A percentile compares a stretch with the other conserved stretches of the same genome.
phyloP scores from a whole-genome alignment of 306 rosid species.

The Rosa persica region DNA sequence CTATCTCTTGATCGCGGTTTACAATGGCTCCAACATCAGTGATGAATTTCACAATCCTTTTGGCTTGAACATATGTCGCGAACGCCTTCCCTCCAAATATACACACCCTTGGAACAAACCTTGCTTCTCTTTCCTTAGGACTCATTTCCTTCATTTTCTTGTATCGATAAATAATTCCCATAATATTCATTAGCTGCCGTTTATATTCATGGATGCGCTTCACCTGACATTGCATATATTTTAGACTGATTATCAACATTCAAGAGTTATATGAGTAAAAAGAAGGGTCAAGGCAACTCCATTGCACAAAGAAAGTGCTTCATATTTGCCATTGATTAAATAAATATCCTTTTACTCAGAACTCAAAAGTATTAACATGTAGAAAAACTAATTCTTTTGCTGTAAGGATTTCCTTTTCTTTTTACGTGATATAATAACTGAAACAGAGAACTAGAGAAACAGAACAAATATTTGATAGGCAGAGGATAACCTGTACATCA shows the following conservation, averaged over 20 bases:
- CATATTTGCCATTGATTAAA: not conserved
- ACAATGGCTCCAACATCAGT: slow-evolving; percentile 89
- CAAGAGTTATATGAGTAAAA: not conserved
- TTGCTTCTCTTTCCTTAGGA: slow-evolving; percentile 59
- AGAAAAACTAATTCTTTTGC: not conserved
- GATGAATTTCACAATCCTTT: slow-evolving; percentile 96
- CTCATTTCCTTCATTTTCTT: slow-evolving; percentile 97
- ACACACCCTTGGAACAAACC: slow-evolving; percentile 89
- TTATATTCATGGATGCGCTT: slow-evolving; percentile 98
- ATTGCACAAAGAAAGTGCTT: not conserved
- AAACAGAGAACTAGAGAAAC: not conserved
- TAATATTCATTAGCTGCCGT: slow-evolving; percentile 76
- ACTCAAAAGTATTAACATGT: not conserved
- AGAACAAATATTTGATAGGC: not conserved
- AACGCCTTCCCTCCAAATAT: slow-evolving; percentile 97
- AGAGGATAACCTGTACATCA: slow-evolving; percentile 70
- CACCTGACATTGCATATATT: slow-evolving; percentile 46
- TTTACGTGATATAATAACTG: not conserved
- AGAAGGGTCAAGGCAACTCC: not conserved
- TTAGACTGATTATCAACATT: not conserved
- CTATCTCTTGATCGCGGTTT: slow-evolving; percentile 86
- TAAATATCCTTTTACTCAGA: not conserved
- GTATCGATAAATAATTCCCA: slow-evolving; percentile 93
- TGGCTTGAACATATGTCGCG: slow-evolving; percentile 89
- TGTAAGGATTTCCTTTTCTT: not conserved